Conservation (phyloP, 306 rosid genomes). For the Vicia villosa region DNA sequence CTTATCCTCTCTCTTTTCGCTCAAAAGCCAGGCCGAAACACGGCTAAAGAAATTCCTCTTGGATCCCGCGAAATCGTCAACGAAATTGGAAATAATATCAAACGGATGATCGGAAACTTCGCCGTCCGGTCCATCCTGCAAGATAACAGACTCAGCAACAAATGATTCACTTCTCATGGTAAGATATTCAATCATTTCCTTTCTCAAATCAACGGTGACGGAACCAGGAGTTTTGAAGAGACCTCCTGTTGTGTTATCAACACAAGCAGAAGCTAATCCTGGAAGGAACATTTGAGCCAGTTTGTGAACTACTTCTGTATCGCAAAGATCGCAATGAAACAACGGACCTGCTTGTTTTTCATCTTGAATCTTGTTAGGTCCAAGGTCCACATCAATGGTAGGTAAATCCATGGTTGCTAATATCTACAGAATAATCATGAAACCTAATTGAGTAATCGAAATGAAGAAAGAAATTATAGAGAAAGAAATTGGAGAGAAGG, state of each 20-base stretch:
- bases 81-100: constrained; percentile 67
- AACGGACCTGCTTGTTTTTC: constrained; percentile 53
- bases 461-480: background rate
- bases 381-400: constrained; percentile 44
- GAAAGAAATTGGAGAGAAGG: background rate
- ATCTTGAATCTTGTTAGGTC: constrained; percentile 56
- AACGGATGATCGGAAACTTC: constrained; percentile 64
- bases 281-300: constrained; percentile 76
- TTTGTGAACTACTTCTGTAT: constrained; percentile 63
- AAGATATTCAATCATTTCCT: constrained; percentile 72
- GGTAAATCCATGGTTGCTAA: constrained; percentile 49
- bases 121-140: constrained; percentile 52
- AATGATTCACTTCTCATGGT: constrained; percentile 71
- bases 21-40: constrained; percentile 78
- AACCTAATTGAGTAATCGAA: background rate
- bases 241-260: constrained; percentile 79
- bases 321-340: constrained; percentile 62
- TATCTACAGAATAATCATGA: constrained; percentile 37
- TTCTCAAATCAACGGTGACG: constrained; percentile 69
- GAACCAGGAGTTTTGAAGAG: constrained; percentile 65
- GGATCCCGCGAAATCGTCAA: constrained; percentile 66
- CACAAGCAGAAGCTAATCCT: constrained; percentile 75
- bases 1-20: constrained; percentile 87
- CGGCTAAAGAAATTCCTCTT: constrained; percentile 74
- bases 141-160: constrained; percentile 66